A percentile compares a stretch with the other conserved stretches of the same genome.
phyloP scores from a whole-genome alignment of 192 early-diverging fungal species.

The Mycoemilia scoparia region DNA sequence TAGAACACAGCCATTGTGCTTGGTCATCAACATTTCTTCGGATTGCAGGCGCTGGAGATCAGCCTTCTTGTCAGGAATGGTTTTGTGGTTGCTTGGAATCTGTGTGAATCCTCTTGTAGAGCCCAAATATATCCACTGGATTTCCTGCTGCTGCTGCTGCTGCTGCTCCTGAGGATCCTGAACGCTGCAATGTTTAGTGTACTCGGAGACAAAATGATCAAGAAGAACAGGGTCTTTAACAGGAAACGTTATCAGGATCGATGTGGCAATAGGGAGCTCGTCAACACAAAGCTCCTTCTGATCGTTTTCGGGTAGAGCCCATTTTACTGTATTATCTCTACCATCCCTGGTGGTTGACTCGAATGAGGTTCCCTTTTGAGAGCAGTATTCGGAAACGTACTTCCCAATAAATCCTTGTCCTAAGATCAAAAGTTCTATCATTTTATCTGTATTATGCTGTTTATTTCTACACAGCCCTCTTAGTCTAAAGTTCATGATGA shows the following conservation, averaged over 20 bases:
- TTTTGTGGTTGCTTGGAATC: conserved; percentile 15
- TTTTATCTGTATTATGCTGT: background rate
- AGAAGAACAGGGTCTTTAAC: conserved; percentile 7
- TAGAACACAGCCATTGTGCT: conserved; percentile 10
- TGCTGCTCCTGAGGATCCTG: no score
- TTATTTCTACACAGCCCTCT: background rate
- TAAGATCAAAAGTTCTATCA: conserved; percentile 10
- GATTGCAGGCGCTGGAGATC: conserved; percentile 15
- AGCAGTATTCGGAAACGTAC: conserved; percentile 12
- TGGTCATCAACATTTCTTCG: conserved; percentile 9
- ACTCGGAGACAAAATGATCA: conserved; percentile 5
- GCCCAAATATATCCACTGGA: conserved; percentile 21
- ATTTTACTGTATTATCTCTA: conserved; percentile 15
- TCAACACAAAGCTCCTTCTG: background rate
- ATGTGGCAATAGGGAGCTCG: conserved; percentile 8
- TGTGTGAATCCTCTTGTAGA: conserved; percentile 20
- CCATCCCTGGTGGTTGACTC: conserved; percentile 18
- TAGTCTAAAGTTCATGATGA: background rate
- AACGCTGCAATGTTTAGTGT: conserved; percentile 2
- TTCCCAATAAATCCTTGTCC: conserved; percentile 21
- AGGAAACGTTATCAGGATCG: conserved; percentile 19
- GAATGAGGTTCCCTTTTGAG: background rate
- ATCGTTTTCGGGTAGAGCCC: conserved; percentile 3
- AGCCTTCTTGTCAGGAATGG: conserved; percentile 4
- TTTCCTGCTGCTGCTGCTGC: background rate